Percentiles rank a stretch among this genome's conserved stretches.
These are phyloP conservation scores for Aspergillus pseudoviridinutans DNA, from an alignment of 2,329 filamentous ascomycete species.

Conservation along the genomic window DNA sequence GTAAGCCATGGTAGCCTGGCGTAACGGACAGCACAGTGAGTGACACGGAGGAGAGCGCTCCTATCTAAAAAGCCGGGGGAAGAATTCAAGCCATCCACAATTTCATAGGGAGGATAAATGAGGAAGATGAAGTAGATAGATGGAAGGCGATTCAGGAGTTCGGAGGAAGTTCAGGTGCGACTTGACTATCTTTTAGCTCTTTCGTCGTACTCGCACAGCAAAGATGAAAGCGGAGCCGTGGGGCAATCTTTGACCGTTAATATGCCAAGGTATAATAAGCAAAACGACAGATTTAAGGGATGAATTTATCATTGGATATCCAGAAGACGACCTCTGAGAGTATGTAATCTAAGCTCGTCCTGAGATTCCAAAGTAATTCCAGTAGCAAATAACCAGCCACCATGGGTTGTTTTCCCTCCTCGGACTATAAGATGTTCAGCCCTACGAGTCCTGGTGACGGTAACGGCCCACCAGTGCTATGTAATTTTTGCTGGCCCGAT, in stretches of 20 bases:
- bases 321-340: not conserved
- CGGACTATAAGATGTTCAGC: not conserved
- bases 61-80: not conserved
- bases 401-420: not conserved
- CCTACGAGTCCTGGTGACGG: not conserved
- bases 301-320: not conserved
- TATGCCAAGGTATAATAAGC: conserved; percentile 11
- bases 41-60: conserved; percentile 1
- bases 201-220: not conserved
- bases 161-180: not conserved
- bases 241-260: conserved; percentile 14
- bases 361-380: not conserved
- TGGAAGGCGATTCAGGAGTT: not conserved
- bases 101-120: not conserved
- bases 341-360: not conserved
- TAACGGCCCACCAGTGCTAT: not conserved
- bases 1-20: conserved; percentile 71
- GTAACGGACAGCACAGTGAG: conserved; percentile 14
- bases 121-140: not conserved
- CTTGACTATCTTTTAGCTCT: conserved; percentile 4
- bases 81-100: not conserved
- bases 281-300: not conserved
- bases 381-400: not conserved
- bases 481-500: not conserved
- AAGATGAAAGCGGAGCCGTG: conserved; percentile 20